phyloP scores from a whole-genome alignment of 345 rosid genomes.

The Gynandropsis gynandra region DNA sequence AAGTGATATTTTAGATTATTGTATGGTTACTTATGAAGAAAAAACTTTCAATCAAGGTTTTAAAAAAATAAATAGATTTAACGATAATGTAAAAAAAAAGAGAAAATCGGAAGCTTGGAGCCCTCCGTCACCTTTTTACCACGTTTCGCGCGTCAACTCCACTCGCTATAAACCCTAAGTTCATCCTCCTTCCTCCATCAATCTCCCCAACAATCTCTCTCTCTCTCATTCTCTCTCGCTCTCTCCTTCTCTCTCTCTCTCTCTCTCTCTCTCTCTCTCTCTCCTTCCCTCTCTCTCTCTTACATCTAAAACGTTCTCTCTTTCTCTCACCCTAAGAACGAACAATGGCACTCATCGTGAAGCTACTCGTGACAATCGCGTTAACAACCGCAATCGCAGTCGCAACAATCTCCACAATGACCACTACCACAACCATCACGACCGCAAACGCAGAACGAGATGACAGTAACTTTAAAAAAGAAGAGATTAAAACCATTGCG shows the following conservation, averaged over 20 bases:
- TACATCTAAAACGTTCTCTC: constrained; percentile 3
- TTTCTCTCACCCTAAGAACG: neutral
- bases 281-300: constrained; percentile 9
- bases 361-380: constrained; percentile 31
- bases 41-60: too few species aligned
- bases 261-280: constrained; percentile 13
- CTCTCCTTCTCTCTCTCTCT: constrained; percentile 14
- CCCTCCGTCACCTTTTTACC: constrained; percentile 32
- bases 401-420: constrained; percentile 32
- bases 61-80: constrained; percentile 1
- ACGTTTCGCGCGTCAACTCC: constrained; percentile 55
- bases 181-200: constrained; percentile 21
- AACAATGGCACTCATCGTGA: constrained; percentile 35
- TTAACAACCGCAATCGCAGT: constrained; percentile 40
- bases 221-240: constrained; percentile 11
- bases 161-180: constrained; percentile 36
- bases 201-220: constrained; percentile 20
- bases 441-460: constrained; percentile 12
- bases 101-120: constrained; percentile 29
- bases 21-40: too few species aligned
- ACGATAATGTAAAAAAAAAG: constrained; percentile 23
- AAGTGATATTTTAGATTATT: too few species aligned
- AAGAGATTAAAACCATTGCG: constrained; percentile 27
- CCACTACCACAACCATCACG: constrained; percentile 27
- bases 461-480: neutral